Conservation (phyloP, 1,284 basidiomycete genomes). For the Fomes fomentarius region DNA sequence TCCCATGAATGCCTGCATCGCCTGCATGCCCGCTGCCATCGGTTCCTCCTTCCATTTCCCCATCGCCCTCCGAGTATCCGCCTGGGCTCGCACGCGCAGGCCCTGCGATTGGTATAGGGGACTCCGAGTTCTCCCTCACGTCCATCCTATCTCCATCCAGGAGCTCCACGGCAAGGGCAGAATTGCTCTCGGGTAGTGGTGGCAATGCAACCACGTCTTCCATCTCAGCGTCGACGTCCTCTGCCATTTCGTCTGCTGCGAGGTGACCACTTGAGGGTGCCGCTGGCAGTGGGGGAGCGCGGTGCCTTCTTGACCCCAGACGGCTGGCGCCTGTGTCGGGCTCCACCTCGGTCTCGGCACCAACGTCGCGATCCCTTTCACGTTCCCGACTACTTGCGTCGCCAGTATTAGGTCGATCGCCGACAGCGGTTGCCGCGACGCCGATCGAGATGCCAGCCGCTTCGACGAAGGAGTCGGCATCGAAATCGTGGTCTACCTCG, state of each 20-base stretch:
- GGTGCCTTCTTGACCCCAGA: conserved; percentile 23
- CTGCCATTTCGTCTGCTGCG: conserved; percentile 25
- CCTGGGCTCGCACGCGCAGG: conserved; percentile 23
- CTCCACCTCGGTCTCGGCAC: conserved; percentile 64
- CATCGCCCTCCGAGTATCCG: conserved; percentile 27
- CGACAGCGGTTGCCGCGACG: conserved; percentile 17
- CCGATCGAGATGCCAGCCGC: conserved; percentile 22
- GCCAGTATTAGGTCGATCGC: conserved; percentile 25
- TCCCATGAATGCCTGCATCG: conserved; percentile 32
- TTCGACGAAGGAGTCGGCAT: conserved; percentile 37
- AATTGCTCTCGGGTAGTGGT: conserved; percentile 33
- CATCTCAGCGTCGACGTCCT: conserved; percentile 37
- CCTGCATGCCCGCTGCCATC: conserved; percentile 28
- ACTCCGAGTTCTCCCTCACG: conserved; percentile 26
- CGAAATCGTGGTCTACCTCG: conserved; percentile 68
- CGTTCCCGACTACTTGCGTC: conserved; percentile 28
- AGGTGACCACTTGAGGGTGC: conserved; percentile 12
- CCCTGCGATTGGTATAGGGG: conserved; percentile 25
- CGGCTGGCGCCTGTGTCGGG: conserved; percentile 38
- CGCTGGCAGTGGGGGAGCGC: conserved; percentile 8
- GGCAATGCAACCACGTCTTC: conserved; percentile 32
- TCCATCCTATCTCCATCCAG: conserved; percentile 22
- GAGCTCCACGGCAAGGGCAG: conserved; percentile 21
- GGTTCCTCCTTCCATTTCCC: conserved; percentile 30
- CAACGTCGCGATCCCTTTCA: conserved; percentile 39